A percentile compares a stretch with the other conserved stretches of the same genome.
phyloP scores from a whole-genome alignment of 306 rosid species.

The Hippophae tibetana region DNA sequence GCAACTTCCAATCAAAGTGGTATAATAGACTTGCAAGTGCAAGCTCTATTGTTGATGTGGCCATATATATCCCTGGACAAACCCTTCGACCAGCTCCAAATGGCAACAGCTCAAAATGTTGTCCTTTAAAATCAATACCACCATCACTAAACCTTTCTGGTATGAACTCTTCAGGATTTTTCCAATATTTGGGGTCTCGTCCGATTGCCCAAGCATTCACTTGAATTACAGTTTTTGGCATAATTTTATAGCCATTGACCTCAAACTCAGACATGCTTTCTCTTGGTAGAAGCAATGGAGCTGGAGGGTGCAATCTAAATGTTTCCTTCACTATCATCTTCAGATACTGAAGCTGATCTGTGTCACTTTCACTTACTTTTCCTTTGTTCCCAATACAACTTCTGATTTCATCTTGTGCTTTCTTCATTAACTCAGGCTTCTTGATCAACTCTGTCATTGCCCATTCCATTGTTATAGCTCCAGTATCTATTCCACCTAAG shows the following conservation, averaged over 20 bases:
- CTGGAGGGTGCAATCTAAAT: constrained; percentile 37
- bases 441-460: constrained; percentile 30
- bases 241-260: constrained; percentile 30
- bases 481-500: constrained; percentile 28
- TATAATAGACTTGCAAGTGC: constrained; percentile 39
- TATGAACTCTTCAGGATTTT: constrained; percentile 30
- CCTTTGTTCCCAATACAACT: constrained; percentile 2
- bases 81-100: constrained; percentile 41
- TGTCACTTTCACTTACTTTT: constrained; percentile 21
- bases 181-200: constrained; percentile 29
- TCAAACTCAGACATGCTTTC: constrained; percentile 17
- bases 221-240: constrained; percentile 18
- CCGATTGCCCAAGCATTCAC: constrained; percentile 35
- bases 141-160: constrained; percentile 37
- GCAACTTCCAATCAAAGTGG: constrained; percentile 38
- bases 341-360: constrained; percentile 19
- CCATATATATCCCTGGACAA: constrained; percentile 32
- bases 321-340: constrained; percentile 34
- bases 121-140: constrained; percentile 30
- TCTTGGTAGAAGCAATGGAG: constrained; percentile 36
- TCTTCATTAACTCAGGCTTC: constrained; percentile 28
- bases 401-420: constrained; percentile 30
- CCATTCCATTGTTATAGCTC: constrained; percentile 27
- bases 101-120: constrained; percentile 33
- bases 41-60: constrained; percentile 12